A percentile compares a stretch with the other conserved stretches of the same genome.
Evolutionary conservation across 1,139 yeast species (phyloP).

Genomic region (Candida sp.): DNA sequence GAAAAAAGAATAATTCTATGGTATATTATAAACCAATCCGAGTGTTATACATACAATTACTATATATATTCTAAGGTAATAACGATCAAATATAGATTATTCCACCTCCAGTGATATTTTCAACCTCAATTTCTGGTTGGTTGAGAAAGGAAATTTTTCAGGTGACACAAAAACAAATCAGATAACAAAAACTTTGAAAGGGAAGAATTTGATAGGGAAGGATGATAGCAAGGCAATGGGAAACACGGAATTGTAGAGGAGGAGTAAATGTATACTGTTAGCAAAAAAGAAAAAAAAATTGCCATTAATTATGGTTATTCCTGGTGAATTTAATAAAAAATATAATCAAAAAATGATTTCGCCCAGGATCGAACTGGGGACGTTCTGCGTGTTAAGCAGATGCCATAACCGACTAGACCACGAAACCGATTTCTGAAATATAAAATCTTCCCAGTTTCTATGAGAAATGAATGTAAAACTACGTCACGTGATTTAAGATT

Average conservation of each 20-base stretch:
- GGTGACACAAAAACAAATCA: background rate
- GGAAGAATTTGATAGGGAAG: too few species aligned
- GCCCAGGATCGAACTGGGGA: slow-evolving; percentile 99
- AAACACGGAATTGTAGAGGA: too few species aligned
- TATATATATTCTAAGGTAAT: background rate
- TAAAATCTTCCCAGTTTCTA: too few species aligned
- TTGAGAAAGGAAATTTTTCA: background rate
- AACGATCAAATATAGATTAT: background rate
- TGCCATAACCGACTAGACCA: slow-evolving; percentile 99
- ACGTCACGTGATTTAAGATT: too few species aligned
- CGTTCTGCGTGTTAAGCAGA: slow-evolving; percentile 99
- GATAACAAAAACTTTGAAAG: background rate
- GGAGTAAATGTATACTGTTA: background rate
- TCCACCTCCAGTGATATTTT: background rate
- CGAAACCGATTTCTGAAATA: slow-evolving; percentile 32
- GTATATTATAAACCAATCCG: background rate
- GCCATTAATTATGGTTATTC: background rate
- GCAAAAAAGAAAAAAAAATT: too few species aligned
- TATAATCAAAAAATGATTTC: slow-evolving; percentile 60
- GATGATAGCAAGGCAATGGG: background rate
- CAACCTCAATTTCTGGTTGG: background rate
- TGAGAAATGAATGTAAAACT: too few species aligned
- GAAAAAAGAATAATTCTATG: too few species aligned
- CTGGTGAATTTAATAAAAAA: background rate
- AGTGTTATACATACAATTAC: background rate